phyloP scores from a whole-genome alignment of 139 green algal genomes.

The Coelastrella sp. region DNA sequence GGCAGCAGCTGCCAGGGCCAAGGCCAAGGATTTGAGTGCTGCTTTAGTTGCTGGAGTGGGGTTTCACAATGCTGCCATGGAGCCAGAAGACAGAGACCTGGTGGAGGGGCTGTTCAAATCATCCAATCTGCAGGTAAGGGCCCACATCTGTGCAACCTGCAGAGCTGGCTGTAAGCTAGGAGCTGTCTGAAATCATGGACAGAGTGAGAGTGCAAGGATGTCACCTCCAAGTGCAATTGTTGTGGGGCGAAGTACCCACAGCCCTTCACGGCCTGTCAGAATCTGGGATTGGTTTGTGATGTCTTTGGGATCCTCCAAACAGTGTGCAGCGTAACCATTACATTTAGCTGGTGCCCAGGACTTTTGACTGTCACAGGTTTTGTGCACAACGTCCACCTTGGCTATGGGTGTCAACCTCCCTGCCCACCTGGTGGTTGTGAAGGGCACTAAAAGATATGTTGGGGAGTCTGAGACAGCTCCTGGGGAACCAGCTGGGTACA shows the following conservation, averaged over 20 bases:
- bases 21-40: constrained; percentile 61
- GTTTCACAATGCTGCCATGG: constrained; percentile 89
- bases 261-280: no score
- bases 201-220: no score
- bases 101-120: constrained; percentile 87
- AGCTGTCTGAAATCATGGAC: no score
- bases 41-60: constrained; percentile 71
- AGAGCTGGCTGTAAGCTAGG: no score
- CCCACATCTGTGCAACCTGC: no score
- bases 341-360: no score
- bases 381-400: constrained; percentile 92
- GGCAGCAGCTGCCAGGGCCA: constrained; percentile 18
- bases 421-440: constrained; percentile 85
- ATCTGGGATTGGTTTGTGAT: no score
- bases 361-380: no score
- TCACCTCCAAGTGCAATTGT: no score
- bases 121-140: constrained; percentile 64
- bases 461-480: constrained; percentile 7
- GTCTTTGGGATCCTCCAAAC: no score
- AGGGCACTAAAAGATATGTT: constrained; percentile 28
- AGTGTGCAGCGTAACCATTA: no score
- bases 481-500: constrained; percentile 69
- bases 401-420: constrained; percentile 95
- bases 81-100: constrained; percentile 69
- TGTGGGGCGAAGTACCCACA: no score